Base-by-base conservation (phyloP, 2,329 filamentous ascomycete genomes). In the Calonectria fujianensis region DNA sequence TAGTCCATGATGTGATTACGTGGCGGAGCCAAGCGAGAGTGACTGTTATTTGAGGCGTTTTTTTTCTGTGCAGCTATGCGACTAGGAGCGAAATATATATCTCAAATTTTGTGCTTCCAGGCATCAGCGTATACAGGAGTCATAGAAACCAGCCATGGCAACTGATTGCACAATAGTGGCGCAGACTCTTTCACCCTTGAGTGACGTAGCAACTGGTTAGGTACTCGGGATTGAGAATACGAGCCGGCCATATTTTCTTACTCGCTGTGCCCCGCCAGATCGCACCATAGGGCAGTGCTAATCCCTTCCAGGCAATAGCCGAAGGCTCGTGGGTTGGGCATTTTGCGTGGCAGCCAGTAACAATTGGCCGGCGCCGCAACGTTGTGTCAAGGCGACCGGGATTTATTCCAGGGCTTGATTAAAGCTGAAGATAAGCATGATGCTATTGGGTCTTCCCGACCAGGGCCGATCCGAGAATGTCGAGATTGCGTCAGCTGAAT, bases 271-370 rank as follows among this genome's bases (percentile, higher is more conserved):
- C 27, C 27, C 14, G 29, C 29, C 14, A 31, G 8, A 29, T 54
- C 51, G 9, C 27, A 14, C 32, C 27, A 16, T 18, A 4, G 51
- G 51, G 51, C 51, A 31, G 51, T 54, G 27, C 20, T 31, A 4
- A 54, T 32, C 51, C 51, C 51, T 27, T 54, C 51, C 20, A 20
- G 51, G 51, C 4, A 54, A 31, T 31, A 54, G 51, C 51, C 51
- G 51, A 54, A 16, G 3, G 51, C 51, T 54, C 14, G 16, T 54
- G 51, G 18, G 13, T 31, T 6, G 16, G 51, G 51, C 16, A 54
- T 13, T 20, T 9, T 31, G 51, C 8, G 4, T 20, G 27, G 5
- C 16, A 32, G 39, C 51, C 51, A 54, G 29, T 54, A 31, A 18
- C 6, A 54, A 54, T 31, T 54, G 20, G 51, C 27, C 51, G 9